Conservation (phyloP, 2,329 filamentous ascomycete species). For the Phaeosphaeriaceae sp. region DNA sequence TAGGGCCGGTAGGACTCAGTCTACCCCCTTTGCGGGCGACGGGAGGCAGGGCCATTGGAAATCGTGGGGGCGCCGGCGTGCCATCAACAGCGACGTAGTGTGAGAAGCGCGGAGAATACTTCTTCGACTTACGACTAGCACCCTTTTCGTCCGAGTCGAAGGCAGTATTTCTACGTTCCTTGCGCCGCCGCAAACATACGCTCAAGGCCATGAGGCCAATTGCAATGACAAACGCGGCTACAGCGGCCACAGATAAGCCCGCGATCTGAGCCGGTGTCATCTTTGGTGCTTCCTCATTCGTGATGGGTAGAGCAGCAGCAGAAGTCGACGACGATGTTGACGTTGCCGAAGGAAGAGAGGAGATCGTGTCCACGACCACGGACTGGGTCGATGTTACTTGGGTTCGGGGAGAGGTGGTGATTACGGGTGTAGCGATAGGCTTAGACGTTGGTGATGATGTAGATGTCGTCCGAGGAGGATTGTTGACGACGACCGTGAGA, state of each 20-base stretch:
- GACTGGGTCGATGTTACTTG: slow-evolving; percentile 24
- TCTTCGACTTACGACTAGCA: slow-evolving; percentile 12
- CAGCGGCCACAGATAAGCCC: slow-evolving; percentile 46
- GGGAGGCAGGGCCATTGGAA: slow-evolving; percentile 25
- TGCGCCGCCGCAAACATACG: slow-evolving; percentile 43
- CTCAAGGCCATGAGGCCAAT: slow-evolving; percentile 48
- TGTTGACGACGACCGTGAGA: slow-evolving; percentile 38
- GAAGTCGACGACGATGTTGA: slow-evolving; percentile 22
- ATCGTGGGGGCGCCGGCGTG: slow-evolving; percentile 15
- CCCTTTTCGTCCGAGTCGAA: slow-evolving; percentile 31
- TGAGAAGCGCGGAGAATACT: slow-evolving; percentile 32
- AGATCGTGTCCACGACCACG: slow-evolving; percentile 35
- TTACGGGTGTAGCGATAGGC: slow-evolving; percentile 14
- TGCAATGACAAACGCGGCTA: slow-evolving; percentile 46
- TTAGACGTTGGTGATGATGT: slow-evolving; percentile 14
- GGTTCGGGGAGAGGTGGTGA: slow-evolving; percentile 17
- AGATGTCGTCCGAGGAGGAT: slow-evolving; percentile 24
- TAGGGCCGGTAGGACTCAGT: background rate
- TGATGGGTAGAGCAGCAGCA: slow-evolving; percentile 12
- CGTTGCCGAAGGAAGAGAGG: slow-evolving; percentile 30
- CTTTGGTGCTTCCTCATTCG: slow-evolving; percentile 23
- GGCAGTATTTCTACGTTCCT: slow-evolving; percentile 32
- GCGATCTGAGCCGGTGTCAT: slow-evolving; percentile 50
- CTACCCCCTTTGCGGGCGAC: slow-evolving; percentile 13
- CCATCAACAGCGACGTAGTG: slow-evolving; percentile 21